Conservation (phyloP, 2,329 filamentous ascomycete genomes). For the Pestalotiopsis sp. region DNA sequence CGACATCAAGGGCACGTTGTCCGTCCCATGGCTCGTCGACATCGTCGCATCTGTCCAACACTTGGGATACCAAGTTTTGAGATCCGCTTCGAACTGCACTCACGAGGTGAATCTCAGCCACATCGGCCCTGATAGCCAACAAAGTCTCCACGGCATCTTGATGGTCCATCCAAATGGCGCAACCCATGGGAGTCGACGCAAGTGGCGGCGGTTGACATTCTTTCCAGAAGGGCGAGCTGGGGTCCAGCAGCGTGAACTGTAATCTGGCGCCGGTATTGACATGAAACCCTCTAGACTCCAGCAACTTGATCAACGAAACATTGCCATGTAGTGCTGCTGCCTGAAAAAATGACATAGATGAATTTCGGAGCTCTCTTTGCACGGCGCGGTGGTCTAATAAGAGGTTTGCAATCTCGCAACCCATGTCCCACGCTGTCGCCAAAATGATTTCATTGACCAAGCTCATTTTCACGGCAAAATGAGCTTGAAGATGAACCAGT, state of each 20-base stretch:
- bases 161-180: neutral
- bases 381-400: neutral
- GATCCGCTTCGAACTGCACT: neutral
- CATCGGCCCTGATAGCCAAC: neutral
- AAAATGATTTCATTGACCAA: neutral
- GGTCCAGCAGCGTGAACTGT: neutral
- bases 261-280: neutral
- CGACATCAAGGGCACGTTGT: neutral
- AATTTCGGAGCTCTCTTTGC: neutral
- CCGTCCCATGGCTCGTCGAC: neutral
- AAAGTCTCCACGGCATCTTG: neutral
- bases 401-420: neutral
- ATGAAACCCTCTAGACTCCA: neutral
- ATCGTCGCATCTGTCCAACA: neutral
- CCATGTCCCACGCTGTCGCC: neutral
- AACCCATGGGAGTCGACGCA: neutral
- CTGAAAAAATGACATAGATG: neutral
- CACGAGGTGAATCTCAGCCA: neutral
- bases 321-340: neutral
- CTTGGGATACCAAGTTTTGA: neutral
- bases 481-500: neutral
- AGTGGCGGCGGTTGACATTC: neutral
- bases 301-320: neutral
- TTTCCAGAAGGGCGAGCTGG: too few relatives aligned
- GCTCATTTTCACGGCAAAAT: neutral